Evolutionary conservation across 2,329 filamentous ascomycete genomes (phyloP), one percentile per base, ranked within the genome.

Genomic region (Colletotrichum phormii): DNA sequence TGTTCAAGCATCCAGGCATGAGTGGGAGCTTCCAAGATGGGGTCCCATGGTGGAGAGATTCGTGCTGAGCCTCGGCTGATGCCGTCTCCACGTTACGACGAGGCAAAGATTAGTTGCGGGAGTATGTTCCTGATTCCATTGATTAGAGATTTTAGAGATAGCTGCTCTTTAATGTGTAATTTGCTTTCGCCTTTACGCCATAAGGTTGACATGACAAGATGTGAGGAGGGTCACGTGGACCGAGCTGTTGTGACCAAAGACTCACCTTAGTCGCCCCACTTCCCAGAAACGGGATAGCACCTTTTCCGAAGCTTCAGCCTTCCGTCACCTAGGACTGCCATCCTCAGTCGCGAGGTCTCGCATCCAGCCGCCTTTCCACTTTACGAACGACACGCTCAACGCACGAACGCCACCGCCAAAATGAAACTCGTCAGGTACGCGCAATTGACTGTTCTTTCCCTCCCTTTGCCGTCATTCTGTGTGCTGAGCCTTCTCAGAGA

Each of bases 351-450:
- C 71, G 71, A 62, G 29, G 55, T 49, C 29, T 62, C 55, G 12
- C 29, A 64, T n/a, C 22, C 26, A 62, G 35, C 53, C 42, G 53
- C 29, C 22, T 57, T 58, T 60, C 15, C n/a, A 55, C 35, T 18
- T 64, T 31, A 49, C 54, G 26, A 53, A 72, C 31, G 29, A 61
- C 35, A 61, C 55, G 26, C 66, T 58, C 63, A 58, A 67, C 37
- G n/a, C 13, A 46, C 35, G 22, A 60, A 67, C 33, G 62, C 31
- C 22, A 74, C 77, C 78, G 83, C 75, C 88, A 94, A 84, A 75
- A 98, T 98, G 95, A 98, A 98, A 93, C 94, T 98, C 88, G 95
- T 98, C 85, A 94, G 95, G 95, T 98, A 91, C 87, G 92, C 80
- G 7, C 15, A 53, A n/a, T 6, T 54, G 35, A 9, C n/a, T 51